These are phyloP conservation scores for Escallonia rubra DNA, from an alignment of 129 eudicot genomes.

Conservation along the genomic window DNA sequence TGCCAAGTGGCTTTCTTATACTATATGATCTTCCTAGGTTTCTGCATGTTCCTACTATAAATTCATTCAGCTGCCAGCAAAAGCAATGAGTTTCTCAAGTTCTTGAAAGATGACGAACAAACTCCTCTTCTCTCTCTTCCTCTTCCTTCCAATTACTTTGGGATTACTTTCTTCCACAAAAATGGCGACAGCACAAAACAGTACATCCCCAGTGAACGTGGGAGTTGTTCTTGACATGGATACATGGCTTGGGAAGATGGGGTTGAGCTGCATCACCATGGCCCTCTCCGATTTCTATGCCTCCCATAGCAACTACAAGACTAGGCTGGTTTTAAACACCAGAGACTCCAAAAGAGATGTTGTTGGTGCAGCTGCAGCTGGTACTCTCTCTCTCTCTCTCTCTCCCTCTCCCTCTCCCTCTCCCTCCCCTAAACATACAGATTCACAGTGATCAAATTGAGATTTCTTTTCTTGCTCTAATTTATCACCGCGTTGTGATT, in stretches of 20 bases:
- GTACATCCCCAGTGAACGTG: neutral
- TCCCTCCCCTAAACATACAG: no score
- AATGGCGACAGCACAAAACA: neutral
- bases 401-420: no score
- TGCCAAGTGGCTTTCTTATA: no score
- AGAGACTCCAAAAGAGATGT: constrained; percentile 17
- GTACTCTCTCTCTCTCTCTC: neutral
- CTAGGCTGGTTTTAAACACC: constrained; percentile 8
- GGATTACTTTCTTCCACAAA: neutral
- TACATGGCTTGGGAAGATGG: constrained; percentile 7
- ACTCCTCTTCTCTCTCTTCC: constrained; percentile 1
- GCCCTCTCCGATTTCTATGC: constrained; percentile 12
- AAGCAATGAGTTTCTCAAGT: no score
- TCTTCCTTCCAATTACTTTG: neutral
- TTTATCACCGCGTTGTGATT: no score
- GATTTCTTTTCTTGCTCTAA: no score
- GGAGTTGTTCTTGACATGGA: constrained; percentile 13
- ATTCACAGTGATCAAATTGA: no score
- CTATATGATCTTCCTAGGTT: no score
- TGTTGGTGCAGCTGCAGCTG: constrained; percentile 4
- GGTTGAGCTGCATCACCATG: constrained; percentile 7
- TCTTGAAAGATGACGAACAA: neutral
- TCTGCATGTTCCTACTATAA: no score
- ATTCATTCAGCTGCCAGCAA: no score
- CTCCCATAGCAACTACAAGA: constrained; percentile 5